Conservation (phyloP, 352 stramenopile genomes). For the Phytophthora pinifolia region DNA sequence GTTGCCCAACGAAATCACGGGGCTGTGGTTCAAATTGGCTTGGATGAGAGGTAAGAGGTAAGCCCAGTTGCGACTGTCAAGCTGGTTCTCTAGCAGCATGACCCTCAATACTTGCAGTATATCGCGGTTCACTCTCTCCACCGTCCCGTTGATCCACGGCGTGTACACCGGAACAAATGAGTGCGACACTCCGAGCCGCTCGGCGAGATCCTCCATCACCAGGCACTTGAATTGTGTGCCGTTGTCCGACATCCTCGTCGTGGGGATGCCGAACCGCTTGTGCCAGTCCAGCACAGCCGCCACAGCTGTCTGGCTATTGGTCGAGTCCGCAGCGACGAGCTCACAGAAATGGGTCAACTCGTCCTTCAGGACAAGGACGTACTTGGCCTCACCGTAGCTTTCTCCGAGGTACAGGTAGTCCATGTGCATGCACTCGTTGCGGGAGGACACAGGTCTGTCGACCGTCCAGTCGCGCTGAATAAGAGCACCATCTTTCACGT, state of each 20-base stretch:
- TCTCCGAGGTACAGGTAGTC: conserved; percentile 11
- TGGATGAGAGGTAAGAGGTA: conserved; percentile 12
- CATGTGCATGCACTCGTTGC: conserved; percentile 10
- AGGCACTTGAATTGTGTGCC: conserved; percentile 1
- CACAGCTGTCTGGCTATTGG: conserved; percentile 2
- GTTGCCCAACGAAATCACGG: conserved; percentile 3
- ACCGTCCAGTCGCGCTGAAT: background rate
- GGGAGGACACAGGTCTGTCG: background rate
- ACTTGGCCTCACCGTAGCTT: conserved; percentile 2
- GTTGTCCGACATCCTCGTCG: background rate
- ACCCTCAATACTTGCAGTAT: conserved; percentile 8
- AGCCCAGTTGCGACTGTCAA: conserved; percentile 13
- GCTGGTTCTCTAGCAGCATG: conserved; percentile 1
- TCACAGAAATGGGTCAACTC: conserved; percentile 6
- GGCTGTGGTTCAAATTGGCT: conserved; percentile 3
- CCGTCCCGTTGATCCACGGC: background rate
- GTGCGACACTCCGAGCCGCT: background rate
- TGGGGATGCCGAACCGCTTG: conserved; percentile 1
- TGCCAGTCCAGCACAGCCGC: background rate
- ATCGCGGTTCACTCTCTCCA: conserved; percentile 4
- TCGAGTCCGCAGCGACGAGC: background rate
- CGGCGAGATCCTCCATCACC: background rate
- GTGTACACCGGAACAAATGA: conserved; percentile 7
- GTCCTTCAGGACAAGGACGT: conserved; percentile 10
- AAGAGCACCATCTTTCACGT: conserved; percentile 2